Conservation (phyloP, 306 rosid species). For the Geum urbanum region DNA sequence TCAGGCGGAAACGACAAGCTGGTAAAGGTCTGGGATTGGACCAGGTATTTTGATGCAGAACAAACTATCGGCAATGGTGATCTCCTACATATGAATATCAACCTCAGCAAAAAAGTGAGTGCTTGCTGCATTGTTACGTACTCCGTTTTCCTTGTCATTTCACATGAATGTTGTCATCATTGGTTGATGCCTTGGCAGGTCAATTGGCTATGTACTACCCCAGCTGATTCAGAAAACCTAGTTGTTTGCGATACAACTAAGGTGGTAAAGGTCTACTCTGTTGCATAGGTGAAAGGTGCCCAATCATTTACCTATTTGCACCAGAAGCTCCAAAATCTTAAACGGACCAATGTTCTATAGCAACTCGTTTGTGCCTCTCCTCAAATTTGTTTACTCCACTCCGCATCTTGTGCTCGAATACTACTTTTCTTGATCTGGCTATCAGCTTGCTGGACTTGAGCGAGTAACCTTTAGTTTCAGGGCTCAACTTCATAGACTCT, state of each 20-base stretch:
- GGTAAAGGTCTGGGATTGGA: constrained; percentile 88
- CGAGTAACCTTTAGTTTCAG: not conserved
- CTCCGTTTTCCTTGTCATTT: constrained; percentile 6
- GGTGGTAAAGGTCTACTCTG: constrained; percentile 69
- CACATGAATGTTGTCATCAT: constrained; percentile 19
- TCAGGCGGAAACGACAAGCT: constrained; percentile 84
- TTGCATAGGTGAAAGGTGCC: constrained; percentile 41
- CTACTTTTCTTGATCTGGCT: not conserved
- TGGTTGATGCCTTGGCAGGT: constrained; percentile 52
- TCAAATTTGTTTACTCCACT: not conserved
- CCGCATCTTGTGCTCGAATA: not conserved
- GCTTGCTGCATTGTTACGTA: constrained; percentile 18
- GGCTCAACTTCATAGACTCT: not conserved
- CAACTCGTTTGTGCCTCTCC: constrained; percentile 11
- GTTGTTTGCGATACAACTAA: constrained; percentile 82
- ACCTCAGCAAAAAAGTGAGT: constrained; percentile 62
- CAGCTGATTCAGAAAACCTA: constrained; percentile 73
- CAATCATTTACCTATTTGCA: not conserved
- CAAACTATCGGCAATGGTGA: constrained; percentile 18
- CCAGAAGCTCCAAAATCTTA: not conserved
- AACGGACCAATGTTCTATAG: constrained; percentile 20
- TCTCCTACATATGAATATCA: constrained; percentile 41
- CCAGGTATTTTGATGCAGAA: constrained; percentile 35
- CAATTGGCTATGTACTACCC: constrained; percentile 79
- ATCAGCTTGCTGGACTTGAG: not conserved